Percentiles rank a stretch among this genome's conserved stretches.
phyloP scores from a whole-genome alignment of 257 asterid species.

The Jacaranda copaia region DNA sequence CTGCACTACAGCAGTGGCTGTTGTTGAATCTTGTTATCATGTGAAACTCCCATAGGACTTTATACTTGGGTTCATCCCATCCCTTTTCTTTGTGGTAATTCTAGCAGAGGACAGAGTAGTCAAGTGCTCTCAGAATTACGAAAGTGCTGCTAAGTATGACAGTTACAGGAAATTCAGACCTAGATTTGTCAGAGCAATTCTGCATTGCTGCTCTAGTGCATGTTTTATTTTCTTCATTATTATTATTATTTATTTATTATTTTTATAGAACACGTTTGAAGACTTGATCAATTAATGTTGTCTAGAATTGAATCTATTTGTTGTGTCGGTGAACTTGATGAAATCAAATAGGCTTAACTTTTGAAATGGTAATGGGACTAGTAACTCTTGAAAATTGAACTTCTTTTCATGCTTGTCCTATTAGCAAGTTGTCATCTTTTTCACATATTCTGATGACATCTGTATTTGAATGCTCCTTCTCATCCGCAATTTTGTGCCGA shows the following conservation, averaged over 20 bases:
- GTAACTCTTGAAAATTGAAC: background rate
- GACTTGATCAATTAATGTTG: no score
- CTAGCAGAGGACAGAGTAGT: background rate
- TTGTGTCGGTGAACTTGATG: no score
- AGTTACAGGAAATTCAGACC: no score
- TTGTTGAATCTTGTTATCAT: background rate
- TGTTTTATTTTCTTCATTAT: no score
- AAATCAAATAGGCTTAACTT: no score
- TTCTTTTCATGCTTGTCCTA: background rate
- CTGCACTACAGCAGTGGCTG: background rate
- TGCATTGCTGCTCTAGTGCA: no score
- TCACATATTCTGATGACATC: background rate
- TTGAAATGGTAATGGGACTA: background rate
- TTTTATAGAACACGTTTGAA: no score
- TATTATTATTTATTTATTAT: no score
- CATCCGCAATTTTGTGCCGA: no score
- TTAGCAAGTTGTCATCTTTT: background rate
- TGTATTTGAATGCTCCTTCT: no score
- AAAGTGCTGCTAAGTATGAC: background rate
- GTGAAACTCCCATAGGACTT: background rate
- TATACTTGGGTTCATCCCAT: background rate
- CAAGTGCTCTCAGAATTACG: slow-evolving; percentile 1
- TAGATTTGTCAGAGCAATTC: no score
- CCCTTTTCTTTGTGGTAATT: background rate
- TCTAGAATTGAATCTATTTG: no score